A percentile compares a stretch with the other conserved stretches of the same genome.
phyloP scores from a whole-genome alignment of 768 basidiomycete species.

The Agrocybe chaxingu region DNA sequence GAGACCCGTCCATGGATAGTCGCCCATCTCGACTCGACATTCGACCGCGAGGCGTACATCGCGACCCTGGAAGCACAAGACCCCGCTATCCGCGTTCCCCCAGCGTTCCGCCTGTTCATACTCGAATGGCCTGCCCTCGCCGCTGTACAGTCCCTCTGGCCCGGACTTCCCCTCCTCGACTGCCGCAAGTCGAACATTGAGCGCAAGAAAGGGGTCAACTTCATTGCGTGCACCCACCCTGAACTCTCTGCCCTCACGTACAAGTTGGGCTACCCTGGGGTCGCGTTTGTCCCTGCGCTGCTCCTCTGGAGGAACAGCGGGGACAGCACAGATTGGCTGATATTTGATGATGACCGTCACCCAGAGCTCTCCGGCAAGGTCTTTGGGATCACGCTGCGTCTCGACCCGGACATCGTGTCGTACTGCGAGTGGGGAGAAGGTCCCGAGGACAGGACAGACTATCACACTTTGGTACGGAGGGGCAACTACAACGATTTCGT shows the following conservation, averaged over 20 bases:
- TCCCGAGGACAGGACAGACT: not conserved
- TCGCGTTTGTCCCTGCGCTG: not conserved
- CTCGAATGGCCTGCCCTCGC: slow-evolving; percentile 6
- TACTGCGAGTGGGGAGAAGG: not conserved
- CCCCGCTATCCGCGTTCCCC: not conserved
- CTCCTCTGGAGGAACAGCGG: not conserved
- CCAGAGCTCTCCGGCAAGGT: not conserved
- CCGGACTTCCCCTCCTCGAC: not conserved
- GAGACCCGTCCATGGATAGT: no score
- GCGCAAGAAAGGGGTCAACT: not conserved
- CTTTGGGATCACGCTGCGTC: not conserved
- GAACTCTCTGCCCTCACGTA: not conserved
- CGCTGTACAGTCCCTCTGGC: slow-evolving; percentile 2
- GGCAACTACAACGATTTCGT: no score
- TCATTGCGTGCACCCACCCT: not conserved
- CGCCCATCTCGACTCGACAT: not conserved
- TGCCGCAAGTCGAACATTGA: not conserved
- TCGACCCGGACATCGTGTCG: not conserved
- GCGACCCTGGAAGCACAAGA: not conserved
- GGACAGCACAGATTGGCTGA: no score
- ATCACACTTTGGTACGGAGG: no score
- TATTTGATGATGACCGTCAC: no score
- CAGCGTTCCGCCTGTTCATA: slow-evolving; percentile 6
- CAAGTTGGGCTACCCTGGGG: not conserved
- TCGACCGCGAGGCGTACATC: slow-evolving; percentile 5